A percentile compares a stretch with the other conserved stretches of the same genome.
Evolutionary conservation across 345 rosid genomes (phyloP).

Genomic region (Eutrema yunnanense): DNA sequence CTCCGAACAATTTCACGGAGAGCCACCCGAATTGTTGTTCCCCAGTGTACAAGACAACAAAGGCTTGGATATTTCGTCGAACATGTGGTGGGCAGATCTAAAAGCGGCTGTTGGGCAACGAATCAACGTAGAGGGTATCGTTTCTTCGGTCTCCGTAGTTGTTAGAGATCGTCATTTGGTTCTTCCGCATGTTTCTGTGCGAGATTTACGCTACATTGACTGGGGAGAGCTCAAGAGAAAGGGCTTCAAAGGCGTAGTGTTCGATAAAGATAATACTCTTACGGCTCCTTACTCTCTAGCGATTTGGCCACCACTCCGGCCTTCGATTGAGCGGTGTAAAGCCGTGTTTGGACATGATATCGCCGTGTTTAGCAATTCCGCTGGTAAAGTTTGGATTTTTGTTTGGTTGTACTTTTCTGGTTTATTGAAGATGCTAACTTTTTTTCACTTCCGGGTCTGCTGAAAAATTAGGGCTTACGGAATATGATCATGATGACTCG

Average conservation of each 20-base stretch:
- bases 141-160: slow-evolving; percentile 53
- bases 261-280: slow-evolving; percentile 93
- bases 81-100: slow-evolving; percentile 95
- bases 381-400: slow-evolving; percentile 46
- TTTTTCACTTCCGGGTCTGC: slow-evolving; percentile 1
- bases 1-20: slow-evolving; percentile 35
- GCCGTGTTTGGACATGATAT: slow-evolving; percentile 75
- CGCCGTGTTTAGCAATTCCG: slow-evolving; percentile 90
- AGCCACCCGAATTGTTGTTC: slow-evolving; percentile 6
- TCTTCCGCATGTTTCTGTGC: slow-evolving; percentile 72
- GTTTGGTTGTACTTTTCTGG: background rate
- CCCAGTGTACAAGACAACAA: background rate
- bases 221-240: slow-evolving; percentile 72
- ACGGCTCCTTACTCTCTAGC: slow-evolving; percentile 83
- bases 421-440: slow-evolving; percentile 2
- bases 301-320: slow-evolving; percentile 56
- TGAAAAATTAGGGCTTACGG: slow-evolving; percentile 54
- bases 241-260: slow-evolving; percentile 91
- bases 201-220: slow-evolving; percentile 67
- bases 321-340: slow-evolving; percentile 72
- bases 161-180: slow-evolving; percentile 60
- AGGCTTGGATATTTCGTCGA: slow-evolving; percentile 40
- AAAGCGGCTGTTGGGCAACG: slow-evolving; percentile 90
- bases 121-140: slow-evolving; percentile 76
- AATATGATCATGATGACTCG: slow-evolving; percentile 80